phyloP scores from a whole-genome alignment of 1,139 yeast genomes.

The Starmera stellimalicola region DNA sequence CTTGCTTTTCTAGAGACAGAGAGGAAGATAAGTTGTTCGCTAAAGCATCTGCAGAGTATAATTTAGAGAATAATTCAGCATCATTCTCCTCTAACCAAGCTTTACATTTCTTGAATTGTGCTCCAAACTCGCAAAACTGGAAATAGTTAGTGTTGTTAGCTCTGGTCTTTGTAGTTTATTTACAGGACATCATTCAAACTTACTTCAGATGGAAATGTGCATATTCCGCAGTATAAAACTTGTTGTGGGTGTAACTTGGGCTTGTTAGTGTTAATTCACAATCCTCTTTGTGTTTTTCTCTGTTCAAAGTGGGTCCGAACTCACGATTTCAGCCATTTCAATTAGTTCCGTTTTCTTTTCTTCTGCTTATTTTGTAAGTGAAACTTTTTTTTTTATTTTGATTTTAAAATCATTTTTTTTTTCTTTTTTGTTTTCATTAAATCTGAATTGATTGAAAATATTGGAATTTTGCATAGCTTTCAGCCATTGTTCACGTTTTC shows the following conservation, averaged over 20 bases:
- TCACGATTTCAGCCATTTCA: neutral
- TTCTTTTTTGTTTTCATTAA: neutral
- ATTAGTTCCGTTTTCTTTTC: too few species aligned
- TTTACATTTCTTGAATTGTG: conserved; percentile 71
- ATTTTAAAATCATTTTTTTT: neutral
- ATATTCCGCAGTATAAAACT: conserved; percentile 70
- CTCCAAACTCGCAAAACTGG: conserved; percentile 82
- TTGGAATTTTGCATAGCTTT: too few species aligned
- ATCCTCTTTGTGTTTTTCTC: too few species aligned
- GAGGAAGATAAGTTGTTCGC: conserved; percentile 18
- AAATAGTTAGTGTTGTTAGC: conserved; percentile 3
- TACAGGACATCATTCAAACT: conserved; percentile 3
- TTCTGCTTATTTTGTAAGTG: neutral
- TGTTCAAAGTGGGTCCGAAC: neutral
- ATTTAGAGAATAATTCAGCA: conserved; percentile 42
- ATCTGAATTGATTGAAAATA: too few species aligned
- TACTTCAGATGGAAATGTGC: conserved; percentile 76
- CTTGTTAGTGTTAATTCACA: too few species aligned
- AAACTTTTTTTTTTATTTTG: neutral
- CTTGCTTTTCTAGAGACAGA: conserved; percentile 53
- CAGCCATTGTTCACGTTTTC: too few species aligned
- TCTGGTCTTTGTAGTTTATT: neutral
- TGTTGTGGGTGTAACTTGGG: conserved; percentile 29
- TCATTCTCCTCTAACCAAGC: conserved; percentile 65
- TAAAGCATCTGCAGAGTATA: conserved; percentile 49